Percentiles rank a stretch among this genome's conserved stretches.
These are phyloP conservation scores for Zasmidium citrigriseum DNA, from an alignment of 2,329 filamentous ascomycete species.

Conservation along the genomic window DNA sequence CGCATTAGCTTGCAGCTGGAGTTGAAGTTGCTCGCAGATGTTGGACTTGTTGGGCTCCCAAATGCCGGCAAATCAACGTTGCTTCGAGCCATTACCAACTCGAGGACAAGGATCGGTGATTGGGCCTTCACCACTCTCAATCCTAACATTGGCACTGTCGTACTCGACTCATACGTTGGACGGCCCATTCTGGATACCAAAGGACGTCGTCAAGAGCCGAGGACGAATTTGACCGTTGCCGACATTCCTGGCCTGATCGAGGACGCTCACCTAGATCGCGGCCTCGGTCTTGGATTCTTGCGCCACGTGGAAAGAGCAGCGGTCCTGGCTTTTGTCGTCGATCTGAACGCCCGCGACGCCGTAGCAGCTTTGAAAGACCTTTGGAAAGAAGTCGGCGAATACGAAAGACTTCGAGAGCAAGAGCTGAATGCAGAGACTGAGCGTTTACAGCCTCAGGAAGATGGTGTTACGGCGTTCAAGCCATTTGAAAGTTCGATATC, in stretches of 20 bases:
- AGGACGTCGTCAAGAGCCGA: conserved; percentile 52
- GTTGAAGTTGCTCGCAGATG: conserved; percentile 90
- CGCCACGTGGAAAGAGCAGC: conserved; percentile 92
- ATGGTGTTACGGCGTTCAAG: conserved; percentile 43
- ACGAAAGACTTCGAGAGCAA: conserved; percentile 77
- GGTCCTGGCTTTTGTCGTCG: conserved; percentile 90
- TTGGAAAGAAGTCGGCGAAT: conserved; percentile 88
- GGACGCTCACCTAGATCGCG: conserved; percentile 87
- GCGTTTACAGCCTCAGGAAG: conserved; percentile 48
- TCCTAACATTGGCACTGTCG: conserved; percentile 93
- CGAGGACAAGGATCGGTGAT: conserved; percentile 82
- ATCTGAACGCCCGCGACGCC: conserved; percentile 77
- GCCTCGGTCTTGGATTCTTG: conserved; percentile 86
- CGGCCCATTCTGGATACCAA: conserved; percentile 60
- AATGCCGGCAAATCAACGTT: conserved; percentile 97
- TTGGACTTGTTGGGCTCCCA: conserved; percentile 89
- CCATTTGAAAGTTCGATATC: conserved; percentile 50
- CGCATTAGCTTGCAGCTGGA: conserved; percentile 82
- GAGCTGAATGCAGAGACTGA: conserved; percentile 66
- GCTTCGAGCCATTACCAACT: conserved; percentile 82
- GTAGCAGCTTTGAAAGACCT: conserved; percentile 75
- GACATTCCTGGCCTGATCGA: conserved; percentile 95
- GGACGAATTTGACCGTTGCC: conserved; percentile 86
- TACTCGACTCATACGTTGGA: conserved; percentile 83
- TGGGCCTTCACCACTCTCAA: conserved; percentile 97